A percentile compares a stretch with the other conserved stretches of the same genome.
These are phyloP conservation scores for Aspergillus niger DNA, from an alignment of 2,329 filamentous ascomycete species.

Conservation along the genomic window DNA sequence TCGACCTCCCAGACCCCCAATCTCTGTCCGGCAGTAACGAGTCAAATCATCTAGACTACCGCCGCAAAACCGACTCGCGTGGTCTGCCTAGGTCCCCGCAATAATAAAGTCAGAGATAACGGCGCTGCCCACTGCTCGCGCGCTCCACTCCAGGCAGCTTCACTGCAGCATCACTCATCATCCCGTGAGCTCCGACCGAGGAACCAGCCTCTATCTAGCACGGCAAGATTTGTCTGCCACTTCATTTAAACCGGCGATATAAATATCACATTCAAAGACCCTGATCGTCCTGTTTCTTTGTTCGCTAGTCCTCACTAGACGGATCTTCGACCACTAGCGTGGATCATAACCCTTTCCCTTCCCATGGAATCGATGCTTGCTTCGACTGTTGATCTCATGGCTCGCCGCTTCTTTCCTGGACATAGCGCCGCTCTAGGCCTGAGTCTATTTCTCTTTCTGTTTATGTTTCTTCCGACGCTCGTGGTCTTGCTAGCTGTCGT, in stretches of 20 bases:
- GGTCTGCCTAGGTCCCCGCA: background rate
- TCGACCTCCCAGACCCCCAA: background rate
- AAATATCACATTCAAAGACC: background rate
- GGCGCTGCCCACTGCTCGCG: too few species aligned
- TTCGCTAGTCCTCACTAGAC: background rate
- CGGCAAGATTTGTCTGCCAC: background rate
- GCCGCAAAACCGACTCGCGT: background rate
- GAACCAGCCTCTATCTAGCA: background rate
- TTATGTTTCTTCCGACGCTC: constrained; percentile 39
- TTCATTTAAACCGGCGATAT: background rate
- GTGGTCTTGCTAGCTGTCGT: constrained; percentile 35
- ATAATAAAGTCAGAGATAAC: too few species aligned
- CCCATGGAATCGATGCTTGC: constrained; percentile 19
- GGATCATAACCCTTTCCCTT: constrained; percentile 2
- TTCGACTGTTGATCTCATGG: constrained; percentile 29
- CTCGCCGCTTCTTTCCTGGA: constrained; percentile 29
- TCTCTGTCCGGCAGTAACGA: background rate
- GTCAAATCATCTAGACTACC: background rate
- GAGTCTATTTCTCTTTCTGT: constrained; percentile 36
- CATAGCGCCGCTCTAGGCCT: constrained; percentile 33
- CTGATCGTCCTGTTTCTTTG: background rate
- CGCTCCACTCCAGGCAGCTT: constrained; percentile 5
- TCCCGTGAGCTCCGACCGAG: too few species aligned
- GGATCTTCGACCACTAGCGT: background rate
- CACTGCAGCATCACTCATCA: background rate